A percentile compares a stretch with the other conserved stretches of the same genome.
phyloP scores from a whole-genome alignment of 768 basidiomycete species.

The Coprinopsis marcescibilis region DNA sequence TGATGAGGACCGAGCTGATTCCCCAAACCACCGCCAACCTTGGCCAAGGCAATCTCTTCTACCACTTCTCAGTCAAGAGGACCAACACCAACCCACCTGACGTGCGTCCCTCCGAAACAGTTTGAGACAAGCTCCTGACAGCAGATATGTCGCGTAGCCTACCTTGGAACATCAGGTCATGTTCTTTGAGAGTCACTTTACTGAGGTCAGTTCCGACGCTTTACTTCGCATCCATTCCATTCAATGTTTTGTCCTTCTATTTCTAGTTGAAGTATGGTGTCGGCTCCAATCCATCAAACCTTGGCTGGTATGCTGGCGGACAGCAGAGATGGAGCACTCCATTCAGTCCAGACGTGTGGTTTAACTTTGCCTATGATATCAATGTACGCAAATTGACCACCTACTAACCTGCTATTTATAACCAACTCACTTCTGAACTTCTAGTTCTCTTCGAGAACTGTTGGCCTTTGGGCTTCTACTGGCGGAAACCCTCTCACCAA shows the following conservation, averaged over 20 bases:
- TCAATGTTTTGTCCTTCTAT: slow-evolving; percentile 1
- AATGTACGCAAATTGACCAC: slow-evolving; percentile 31
- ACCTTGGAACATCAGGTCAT: slow-evolving; percentile 54
- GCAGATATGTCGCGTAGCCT: slow-evolving; percentile 26
- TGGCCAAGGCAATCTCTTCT: slow-evolving; percentile 52
- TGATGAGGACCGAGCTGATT: slow-evolving; percentile 41
- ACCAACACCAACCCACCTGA: slow-evolving; percentile 45
- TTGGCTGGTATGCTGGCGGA: slow-evolving; percentile 48
- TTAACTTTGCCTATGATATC: slow-evolving; percentile 65
- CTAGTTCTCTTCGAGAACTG: slow-evolving; percentile 47
- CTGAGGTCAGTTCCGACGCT: slow-evolving; percentile 33
- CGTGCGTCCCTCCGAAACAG: slow-evolving; percentile 27
- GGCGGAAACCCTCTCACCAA: slow-evolving; percentile 41
- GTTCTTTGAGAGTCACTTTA: slow-evolving; percentile 63
- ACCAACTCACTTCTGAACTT: background rate
- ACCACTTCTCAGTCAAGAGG: slow-evolving; percentile 55
- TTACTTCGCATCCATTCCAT: background rate
- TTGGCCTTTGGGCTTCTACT: slow-evolving; percentile 55
- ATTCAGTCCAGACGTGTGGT: slow-evolving; percentile 50
- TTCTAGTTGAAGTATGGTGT: slow-evolving; percentile 53
- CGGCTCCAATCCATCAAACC: slow-evolving; percentile 38
- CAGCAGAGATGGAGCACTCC: slow-evolving; percentile 44
- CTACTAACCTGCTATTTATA: background rate
- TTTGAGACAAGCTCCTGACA: background rate
- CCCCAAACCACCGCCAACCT: slow-evolving; percentile 46